Base-by-base conservation (phyloP, 331 rosid species). In the Cydonia oblonga region DNA sequence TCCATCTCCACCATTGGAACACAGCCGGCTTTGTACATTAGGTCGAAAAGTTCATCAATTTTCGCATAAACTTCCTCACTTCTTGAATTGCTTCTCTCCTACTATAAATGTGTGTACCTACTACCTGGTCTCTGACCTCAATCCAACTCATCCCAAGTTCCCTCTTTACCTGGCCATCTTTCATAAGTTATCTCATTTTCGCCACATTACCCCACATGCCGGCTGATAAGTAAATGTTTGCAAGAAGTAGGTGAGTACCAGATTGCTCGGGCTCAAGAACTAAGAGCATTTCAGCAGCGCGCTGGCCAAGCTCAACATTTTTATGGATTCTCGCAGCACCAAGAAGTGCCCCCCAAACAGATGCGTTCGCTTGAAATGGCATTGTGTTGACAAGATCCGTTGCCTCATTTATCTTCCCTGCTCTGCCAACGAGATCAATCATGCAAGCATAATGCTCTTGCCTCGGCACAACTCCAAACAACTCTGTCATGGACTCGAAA, bases 61-160 rank as follows among this genome's bases (percentile, higher is more conserved):
- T 93, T 89, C 56, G 81, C 88, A 65, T 88, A 85, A 74, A 92
- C 87, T 66, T 92, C 98, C 49, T 35, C 71, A 72, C 90, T 84
- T 84, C 88, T 86, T 65, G 78, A 76, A 81, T 90, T 93, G 77
- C 80, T 88, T 82, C 89, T 89, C 97, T 79, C 96, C 96, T 30
- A 87, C 97, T 19, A 86, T 87, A 74, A 90, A 92, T 58, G 93
- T 86, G 68, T 83, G 76, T 49, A 92, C 88, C n/a, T n/a, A n/a
- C n/a, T n/a, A n/a, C n/a, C 79, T 80, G 81, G 80, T 86, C 93
- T 83, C 86, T 86, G 69, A 87, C 76, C 85, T 90, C 98, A 70
- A 87, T 79, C 98, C 98, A 93, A 82, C 98, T 93, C 83, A 93
- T 84, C 51, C 92, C 96, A 24, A 97, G 98, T 78, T 93, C 98